Base-by-base conservation (phyloP, 371 early-diverging fungal species). In the Mucor lusitanicus region DNA sequence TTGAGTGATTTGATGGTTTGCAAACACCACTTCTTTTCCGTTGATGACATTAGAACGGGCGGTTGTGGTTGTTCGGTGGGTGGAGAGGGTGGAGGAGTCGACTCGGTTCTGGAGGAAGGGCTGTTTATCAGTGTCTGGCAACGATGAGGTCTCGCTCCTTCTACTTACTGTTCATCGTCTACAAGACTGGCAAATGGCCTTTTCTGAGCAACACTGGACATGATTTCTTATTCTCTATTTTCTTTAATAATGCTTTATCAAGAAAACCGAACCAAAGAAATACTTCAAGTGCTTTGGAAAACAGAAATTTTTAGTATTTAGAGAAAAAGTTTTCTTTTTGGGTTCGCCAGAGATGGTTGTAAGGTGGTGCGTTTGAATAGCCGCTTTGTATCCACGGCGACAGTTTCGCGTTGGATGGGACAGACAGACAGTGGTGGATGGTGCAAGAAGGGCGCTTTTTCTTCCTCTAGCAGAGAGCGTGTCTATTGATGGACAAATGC, bases 1-100 rank as follows among this genome's bases (percentile, higher is more conserved):
- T 87, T 89, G 23, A 95, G 72, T 6, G 83, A 74, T 59, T 86
- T 87, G 46, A 95, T 64, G 1, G 71, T 70, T 28, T 72, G 65
- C 0, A 25, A 69, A 37, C 76, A 77, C 23, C 69, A 67, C 55
- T 71, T 71, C 15, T 64, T 62, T 50, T 68, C 59, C 50, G 64
- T n/a, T 59, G 71, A 40, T 42, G 61, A 59, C 68, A 67, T 65
- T 37, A 64, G 6, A 63, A 37, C 50, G 21, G 42, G 1, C 28
- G 19, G 15, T 27, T 30, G 15, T 39, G 40, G 2, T 50, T 42
- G 50, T 28, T 59, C 17, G n/a, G 33, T 15, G 28, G 46, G 17
- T 19, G 44, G n/a, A 28, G 58, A 15, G 4, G 44, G n/a, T 58
- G 25, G 35, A 44, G 21, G 67, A 8, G 37, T 17, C 27, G 54